Evolutionary conservation across 129 eudicot species (phyloP).

Genomic region (Gnaphalium uliginosum): DNA sequence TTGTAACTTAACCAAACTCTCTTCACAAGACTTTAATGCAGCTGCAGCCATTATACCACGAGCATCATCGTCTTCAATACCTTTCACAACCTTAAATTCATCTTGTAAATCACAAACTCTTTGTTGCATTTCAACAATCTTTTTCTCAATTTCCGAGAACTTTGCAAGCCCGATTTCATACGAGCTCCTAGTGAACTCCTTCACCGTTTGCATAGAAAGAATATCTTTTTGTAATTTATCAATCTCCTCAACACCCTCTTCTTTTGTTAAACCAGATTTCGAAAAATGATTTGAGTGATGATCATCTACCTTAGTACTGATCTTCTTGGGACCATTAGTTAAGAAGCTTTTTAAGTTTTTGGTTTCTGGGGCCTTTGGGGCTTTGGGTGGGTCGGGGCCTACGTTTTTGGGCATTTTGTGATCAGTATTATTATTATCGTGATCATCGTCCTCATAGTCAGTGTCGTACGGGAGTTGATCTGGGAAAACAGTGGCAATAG

Average conservation of each 20-base stretch:
- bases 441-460: slow-evolving; percentile 62
- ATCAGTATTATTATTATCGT: slow-evolving; percentile 14
- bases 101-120: slow-evolving; percentile 64
- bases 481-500: slow-evolving; percentile 80
- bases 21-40: slow-evolving; percentile 76
- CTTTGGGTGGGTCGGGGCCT: slow-evolving; percentile 38
- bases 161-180: slow-evolving; percentile 71
- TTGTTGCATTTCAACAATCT: slow-evolving; percentile 60
- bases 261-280: slow-evolving; percentile 63
- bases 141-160: slow-evolving; percentile 63
- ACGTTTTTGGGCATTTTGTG: slow-evolving; percentile 30
- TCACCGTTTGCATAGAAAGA: slow-evolving; percentile 69
- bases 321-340: slow-evolving; percentile 45
- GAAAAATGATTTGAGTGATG: slow-evolving; percentile 1
- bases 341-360: slow-evolving; percentile 44
- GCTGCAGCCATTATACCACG: slow-evolving; percentile 84
- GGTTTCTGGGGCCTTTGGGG: slow-evolving; percentile 55
- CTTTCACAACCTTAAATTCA: slow-evolving; percentile 54
- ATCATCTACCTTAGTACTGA: slow-evolving; percentile 15
- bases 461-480: slow-evolving; percentile 66
- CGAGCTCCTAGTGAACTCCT: slow-evolving; percentile 85
- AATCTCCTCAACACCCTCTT: slow-evolving; percentile 63
- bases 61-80: slow-evolving; percentile 87
- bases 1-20: slow-evolving; percentile 60
- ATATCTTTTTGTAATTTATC: slow-evolving; percentile 84